A percentile compares a stretch with the other conserved stretches of the same genome.
Conservation (phyloP, 805 yeast species). For the Saccharomycopsis amapae region DNA sequence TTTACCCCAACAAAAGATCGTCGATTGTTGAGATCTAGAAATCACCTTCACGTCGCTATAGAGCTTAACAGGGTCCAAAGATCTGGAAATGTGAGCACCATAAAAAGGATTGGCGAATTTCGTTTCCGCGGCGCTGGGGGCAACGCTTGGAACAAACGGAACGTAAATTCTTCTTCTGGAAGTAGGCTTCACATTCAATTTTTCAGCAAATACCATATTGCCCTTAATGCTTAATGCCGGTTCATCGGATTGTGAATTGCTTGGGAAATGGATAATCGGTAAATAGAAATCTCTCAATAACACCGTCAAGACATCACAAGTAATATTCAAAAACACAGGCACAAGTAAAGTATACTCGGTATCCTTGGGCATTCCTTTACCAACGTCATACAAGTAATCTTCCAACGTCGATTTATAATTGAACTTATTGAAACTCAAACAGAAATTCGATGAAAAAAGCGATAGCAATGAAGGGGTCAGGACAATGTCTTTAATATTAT, state of each 20-base stretch:
- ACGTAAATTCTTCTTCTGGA: constrained; percentile 46
- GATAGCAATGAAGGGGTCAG: constrained; percentile 11
- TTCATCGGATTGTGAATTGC: constrained; percentile 17
- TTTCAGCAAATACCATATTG: constrained; percentile 54
- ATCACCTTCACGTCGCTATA: constrained; percentile 42
- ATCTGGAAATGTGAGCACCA: constrained; percentile 51
- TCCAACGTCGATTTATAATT: constrained; percentile 16
- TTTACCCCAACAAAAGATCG: constrained; percentile 57
- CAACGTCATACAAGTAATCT: constrained; percentile 30
- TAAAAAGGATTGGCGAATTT: constrained; percentile 40
- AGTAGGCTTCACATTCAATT: constrained; percentile 34
- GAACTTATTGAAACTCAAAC: background rate
- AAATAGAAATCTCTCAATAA: constrained; percentile 49
- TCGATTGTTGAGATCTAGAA: constrained; percentile 40
- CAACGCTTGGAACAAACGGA: constrained; percentile 48
- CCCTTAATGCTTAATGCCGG: constrained; percentile 29
- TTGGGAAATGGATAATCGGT: constrained; percentile 46
- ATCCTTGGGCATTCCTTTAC: constrained; percentile 48
- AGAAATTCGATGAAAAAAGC: constrained; percentile 7
- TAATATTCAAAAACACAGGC: constrained; percentile 41
- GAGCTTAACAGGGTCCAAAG: constrained; percentile 56
- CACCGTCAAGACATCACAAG: constrained; percentile 37
- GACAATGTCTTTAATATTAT: constrained; percentile 4
- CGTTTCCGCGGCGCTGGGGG: background rate
- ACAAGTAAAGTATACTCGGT: constrained; percentile 47